Evolutionary conservation across 805 yeast species (phyloP).

Genomic region (Kodamaea hsintzibuensis): DNA sequence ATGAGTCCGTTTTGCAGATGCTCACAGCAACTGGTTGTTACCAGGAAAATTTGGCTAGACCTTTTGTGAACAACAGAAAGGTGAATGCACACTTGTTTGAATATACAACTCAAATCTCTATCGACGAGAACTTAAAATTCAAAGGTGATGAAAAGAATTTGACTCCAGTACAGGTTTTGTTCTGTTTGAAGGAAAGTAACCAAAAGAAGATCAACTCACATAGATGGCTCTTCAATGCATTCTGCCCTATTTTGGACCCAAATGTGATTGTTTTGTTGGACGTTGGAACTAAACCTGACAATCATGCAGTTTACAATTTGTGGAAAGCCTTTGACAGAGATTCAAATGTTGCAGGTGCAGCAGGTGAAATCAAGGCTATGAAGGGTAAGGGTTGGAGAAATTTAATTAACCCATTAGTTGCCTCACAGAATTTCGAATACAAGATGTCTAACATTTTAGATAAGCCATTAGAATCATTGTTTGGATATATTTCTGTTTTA

Average conservation of each 20-base stretch:
- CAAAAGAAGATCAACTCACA: constrained; percentile 95
- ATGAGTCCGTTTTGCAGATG: constrained; percentile 81
- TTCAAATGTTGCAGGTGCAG: constrained; percentile 98
- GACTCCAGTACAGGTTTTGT: constrained; percentile 91
- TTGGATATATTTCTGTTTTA: constrained; percentile 89
- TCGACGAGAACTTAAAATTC: constrained; percentile 85
- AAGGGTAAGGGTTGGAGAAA: constrained; percentile 86
- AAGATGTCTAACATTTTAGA: constrained; percentile 96
- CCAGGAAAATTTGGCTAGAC: constrained; percentile 96
- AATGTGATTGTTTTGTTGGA: constrained; percentile 86
- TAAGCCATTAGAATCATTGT: constrained; percentile 88
- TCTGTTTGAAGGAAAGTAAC: constrained; percentile 90
- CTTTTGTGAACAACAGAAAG: constrained; percentile 85
- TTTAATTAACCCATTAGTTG: constrained; percentile 85
- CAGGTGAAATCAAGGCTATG: constrained; percentile 96
- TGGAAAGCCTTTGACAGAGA: constrained; percentile 98
- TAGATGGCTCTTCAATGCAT: constrained; percentile 95
- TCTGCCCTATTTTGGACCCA: constrained; percentile 90
- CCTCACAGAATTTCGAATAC: constrained; percentile 95
- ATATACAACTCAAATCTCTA: constrained; percentile 91
- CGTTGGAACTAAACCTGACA: constrained; percentile 97
- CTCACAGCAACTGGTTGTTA: constrained; percentile 94
- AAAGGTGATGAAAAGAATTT: constrained; percentile 87
- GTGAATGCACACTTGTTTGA: constrained; percentile 95
- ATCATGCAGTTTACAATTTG: constrained; percentile 81